Evolutionary conservation across 306 rosid genomes (phyloP).

Genomic region (Cucumis hystrix): DNA sequence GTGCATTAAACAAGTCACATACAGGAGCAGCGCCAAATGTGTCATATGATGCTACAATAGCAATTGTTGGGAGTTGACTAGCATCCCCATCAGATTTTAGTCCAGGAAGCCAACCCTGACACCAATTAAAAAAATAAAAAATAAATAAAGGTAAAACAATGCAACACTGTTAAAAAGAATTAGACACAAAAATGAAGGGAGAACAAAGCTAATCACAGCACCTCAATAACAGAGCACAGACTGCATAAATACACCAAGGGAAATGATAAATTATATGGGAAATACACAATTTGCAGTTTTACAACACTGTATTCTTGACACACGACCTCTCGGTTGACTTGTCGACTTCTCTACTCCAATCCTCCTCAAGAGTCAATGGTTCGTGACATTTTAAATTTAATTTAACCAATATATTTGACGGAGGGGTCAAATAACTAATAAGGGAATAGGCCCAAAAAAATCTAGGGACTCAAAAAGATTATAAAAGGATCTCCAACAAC

Average conservation of each 20-base stretch:
- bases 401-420: neutral
- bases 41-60: slow-evolving; percentile 96
- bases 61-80: slow-evolving; percentile 90
- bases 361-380: neutral
- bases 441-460: neutral
- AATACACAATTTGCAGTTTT: neutral
- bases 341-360: neutral
- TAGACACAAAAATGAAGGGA: neutral
- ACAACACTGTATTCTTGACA: neutral
- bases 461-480: neutral
- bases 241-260: neutral
- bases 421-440: neutral
- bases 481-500: neutral
- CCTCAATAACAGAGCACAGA: neutral
- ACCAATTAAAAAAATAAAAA: slow-evolving; percentile 11
- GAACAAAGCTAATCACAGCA: neutral
- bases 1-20: slow-evolving; percentile 22
- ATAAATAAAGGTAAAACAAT: neutral
- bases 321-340: neutral
- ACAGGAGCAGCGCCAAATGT: slow-evolving; percentile 98
- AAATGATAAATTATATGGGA: neutral
- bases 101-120: slow-evolving; percentile 98
- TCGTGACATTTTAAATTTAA: neutral
- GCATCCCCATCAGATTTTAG: slow-evolving; percentile 73
- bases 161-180: neutral